A percentile compares a stretch with the other conserved stretches of the same genome.
phyloP scores from a whole-genome alignment of 176 grass and related monocot species.

The Pontederia paniculata region DNA sequence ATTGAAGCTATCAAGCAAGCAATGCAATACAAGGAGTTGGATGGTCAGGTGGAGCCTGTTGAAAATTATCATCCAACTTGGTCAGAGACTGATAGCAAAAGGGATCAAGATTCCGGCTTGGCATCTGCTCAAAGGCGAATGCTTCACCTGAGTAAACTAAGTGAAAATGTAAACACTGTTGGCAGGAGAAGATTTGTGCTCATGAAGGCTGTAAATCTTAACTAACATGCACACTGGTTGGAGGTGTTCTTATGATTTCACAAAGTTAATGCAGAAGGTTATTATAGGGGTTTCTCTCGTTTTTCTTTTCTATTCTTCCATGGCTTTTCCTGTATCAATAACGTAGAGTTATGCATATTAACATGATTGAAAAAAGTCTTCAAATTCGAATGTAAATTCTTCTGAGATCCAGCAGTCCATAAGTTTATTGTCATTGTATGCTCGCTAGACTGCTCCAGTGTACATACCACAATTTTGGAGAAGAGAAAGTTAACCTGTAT shows the following conservation, averaged over 20 bases:
- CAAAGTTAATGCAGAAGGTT: not conserved
- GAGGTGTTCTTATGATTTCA: not conserved
- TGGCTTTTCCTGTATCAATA: no score
- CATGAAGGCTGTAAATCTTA: slow-evolving; percentile 6
- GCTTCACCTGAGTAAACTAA: slow-evolving; percentile 10
- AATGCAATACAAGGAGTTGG: slow-evolving; percentile 3
- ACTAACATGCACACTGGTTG: not conserved
- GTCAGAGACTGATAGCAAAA: not conserved
- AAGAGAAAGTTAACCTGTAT: no score
- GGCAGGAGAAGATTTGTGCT: slow-evolving; percentile 16
- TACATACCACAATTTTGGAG: no score
- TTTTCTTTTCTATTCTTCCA: not conserved
- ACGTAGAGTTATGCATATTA: no score
- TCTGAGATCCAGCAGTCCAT: no score
- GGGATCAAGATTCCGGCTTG: not conserved
- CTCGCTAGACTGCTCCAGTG: not conserved
- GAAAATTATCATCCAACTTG: not conserved
- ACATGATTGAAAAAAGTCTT: no score
- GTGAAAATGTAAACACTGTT: not conserved
- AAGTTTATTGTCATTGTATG: no score
- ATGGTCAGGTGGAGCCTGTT: slow-evolving; percentile 6
- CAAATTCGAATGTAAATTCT: no score
- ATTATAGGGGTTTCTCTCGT: not conserved
- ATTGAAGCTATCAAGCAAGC: slow-evolving; percentile 30
- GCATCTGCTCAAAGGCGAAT: not conserved